phyloP scores from a whole-genome alignment of 345 rosid genomes.

The Boechera divaricarpa region DNA sequence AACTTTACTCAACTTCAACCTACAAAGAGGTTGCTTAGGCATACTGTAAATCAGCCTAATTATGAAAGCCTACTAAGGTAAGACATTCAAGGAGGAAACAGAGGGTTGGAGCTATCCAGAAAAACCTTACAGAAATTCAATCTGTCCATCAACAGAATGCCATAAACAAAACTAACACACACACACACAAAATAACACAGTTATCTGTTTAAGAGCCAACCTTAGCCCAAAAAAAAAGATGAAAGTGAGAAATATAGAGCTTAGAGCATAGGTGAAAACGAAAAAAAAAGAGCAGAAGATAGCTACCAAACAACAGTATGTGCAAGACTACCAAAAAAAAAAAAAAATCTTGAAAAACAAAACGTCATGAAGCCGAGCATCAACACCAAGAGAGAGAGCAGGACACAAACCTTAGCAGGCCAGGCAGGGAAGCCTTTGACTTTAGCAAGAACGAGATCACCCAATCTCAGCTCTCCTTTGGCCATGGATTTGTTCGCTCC shows the following conservation, averaged over 20 bases:
- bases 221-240: neutral
- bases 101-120: no score
- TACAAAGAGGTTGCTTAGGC: neutral
- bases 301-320: neutral
- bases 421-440: slow-evolving; percentile 96
- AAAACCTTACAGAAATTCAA: no score
- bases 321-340: neutral
- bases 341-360: neutral
- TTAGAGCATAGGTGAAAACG: no score
- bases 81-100: neutral
- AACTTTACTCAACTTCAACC: slow-evolving; percentile 3
- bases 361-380: slow-evolving; percentile 3
- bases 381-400: neutral
- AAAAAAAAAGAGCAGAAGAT: no score
- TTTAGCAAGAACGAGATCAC: slow-evolving; percentile 97
- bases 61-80: slow-evolving; percentile 14
- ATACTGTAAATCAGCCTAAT: neutral
- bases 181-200: no score
- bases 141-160: no score
- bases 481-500: slow-evolving; percentile 68
- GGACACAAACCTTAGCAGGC: slow-evolving; percentile 88
- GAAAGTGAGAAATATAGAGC: no score
- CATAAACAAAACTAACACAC: no score
- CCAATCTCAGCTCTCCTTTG: slow-evolving; percentile 71
- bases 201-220: neutral